Evolutionary conservation across 768 basidiomycete species (phyloP), one percentile per base, ranked within the genome.

Genomic region (Solioccasus polychromus): DNA sequence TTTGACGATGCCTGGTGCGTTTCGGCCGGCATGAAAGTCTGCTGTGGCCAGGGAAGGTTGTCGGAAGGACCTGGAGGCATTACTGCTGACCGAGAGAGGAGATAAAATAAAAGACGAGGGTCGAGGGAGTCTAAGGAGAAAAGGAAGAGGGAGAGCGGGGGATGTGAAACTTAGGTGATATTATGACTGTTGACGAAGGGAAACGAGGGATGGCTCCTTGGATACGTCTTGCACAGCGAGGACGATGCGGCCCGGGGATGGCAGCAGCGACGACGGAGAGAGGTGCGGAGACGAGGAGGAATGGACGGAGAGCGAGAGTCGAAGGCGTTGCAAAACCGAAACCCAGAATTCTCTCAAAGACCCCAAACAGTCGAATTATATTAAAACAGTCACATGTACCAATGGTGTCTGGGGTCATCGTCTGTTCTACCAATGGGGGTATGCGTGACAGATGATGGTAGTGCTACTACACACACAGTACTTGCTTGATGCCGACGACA

Each of bases 31-130:
- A 55, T 25, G 12, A 67, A 44, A 0, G 78, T 80, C 60, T 60
- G 67, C 10, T 48, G 50, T 28, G 79, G 80, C 76, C 76, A 77
- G 40, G 68, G 74, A 36, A 52, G 59, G 45, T 66, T 58, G 54
- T 65, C 48, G 18, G 58, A 60, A 14, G 65, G 57, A 47, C 62
- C 58, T 35, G 64, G 49, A 35, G 66, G 39, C 75, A 79, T 79
- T 56, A 54, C 35, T 39, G 39, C 20, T 48, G 53, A 58, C 53
- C 55, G 52, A 47, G 47, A 45, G 49, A 39, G 30, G 54, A 54
- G 55, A 49, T 54, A 54, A 47, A 61, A 37, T 59, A 52, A 39
- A 35, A 42, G 50, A 47, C 50, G 44, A 17, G 36, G 29, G 35
- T n/a, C n/a, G 32, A 22, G 12, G 1, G 44, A 24, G 53, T 63